phyloP scores from a whole-genome alignment of 345 rosid genomes.

The Populus alba region DNA sequence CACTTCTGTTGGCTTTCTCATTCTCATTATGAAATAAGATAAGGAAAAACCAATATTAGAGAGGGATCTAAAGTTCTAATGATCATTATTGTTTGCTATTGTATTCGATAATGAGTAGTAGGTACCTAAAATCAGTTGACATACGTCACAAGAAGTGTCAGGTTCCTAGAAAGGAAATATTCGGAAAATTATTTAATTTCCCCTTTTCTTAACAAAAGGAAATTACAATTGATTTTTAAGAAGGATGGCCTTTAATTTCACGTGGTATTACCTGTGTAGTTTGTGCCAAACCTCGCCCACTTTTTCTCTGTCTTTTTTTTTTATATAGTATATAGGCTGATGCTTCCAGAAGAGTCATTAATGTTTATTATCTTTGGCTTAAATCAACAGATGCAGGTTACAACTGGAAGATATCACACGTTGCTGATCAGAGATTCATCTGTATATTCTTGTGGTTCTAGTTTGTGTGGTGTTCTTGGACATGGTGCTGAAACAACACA shows the following conservation, averaged over 20 bases:
- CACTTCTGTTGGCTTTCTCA: neutral
- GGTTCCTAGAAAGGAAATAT: neutral
- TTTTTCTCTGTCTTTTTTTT: neutral
- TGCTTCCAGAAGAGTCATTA: slow-evolving; percentile 2
- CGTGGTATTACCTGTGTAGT: neutral
- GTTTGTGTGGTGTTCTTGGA: slow-evolving; percentile 87
- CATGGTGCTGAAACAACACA: slow-evolving; percentile 94
- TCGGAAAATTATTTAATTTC: neutral
- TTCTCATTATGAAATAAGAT: neutral
- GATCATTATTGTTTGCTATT: neutral
- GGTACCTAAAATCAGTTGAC: neutral
- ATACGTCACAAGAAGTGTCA: neutral
- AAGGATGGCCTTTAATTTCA: neutral
- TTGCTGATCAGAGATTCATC: slow-evolving; percentile 79
- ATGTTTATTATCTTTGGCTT: slow-evolving; percentile 11
- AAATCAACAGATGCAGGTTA: slow-evolving; percentile 79
- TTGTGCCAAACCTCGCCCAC: neutral
- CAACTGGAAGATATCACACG: slow-evolving; percentile 90
- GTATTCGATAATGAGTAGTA: neutral
- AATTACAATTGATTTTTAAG: neutral
- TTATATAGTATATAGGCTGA: neutral
- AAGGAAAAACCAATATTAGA: neutral
- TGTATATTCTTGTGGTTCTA: slow-evolving; percentile 87
- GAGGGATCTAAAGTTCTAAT: slow-evolving; percentile 1
- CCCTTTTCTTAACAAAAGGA: neutral